These are phyloP conservation scores for Colletotrichum melonis DNA, from an alignment of 2,329 filamentous ascomycete genomes.

Conservation along the genomic window DNA sequence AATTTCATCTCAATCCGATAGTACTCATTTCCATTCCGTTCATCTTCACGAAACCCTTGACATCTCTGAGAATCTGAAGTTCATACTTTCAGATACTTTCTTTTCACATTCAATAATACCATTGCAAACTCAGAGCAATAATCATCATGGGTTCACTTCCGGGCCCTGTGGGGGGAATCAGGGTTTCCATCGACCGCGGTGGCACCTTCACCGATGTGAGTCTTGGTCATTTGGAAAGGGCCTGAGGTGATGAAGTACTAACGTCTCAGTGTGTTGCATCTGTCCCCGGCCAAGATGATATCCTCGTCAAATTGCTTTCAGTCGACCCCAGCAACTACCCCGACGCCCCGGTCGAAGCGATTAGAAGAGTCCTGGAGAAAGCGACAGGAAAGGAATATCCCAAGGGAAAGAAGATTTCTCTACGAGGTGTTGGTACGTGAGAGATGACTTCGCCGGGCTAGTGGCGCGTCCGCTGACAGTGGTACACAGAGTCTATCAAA, in stretches of 20 bases:
- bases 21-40: neutral
- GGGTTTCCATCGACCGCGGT: slow-evolving; percentile 44
- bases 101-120: neutral
- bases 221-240: slow-evolving; percentile 70
- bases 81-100: neutral
- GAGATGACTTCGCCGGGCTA: neutral
- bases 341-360: slow-evolving; percentile 80
- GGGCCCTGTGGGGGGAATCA: slow-evolving; percentile 30
- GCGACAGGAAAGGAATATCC: slow-evolving; percentile 46
- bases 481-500: slow-evolving; percentile 69
- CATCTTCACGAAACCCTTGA: neutral
- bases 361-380: slow-evolving; percentile 59
- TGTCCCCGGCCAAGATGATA: slow-evolving; percentile 59
- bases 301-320: slow-evolving; percentile 78
- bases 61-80: neutral
- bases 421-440: slow-evolving; percentile 41
- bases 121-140: neutral
- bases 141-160: slow-evolving; percentile 23
- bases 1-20: neutral
- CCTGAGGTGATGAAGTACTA: slow-evolving; percentile 40
- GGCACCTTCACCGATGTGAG: slow-evolving; percentile 74
- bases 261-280: slow-evolving; percentile 23
- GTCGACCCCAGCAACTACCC: slow-evolving; percentile 78
- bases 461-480: neutral
- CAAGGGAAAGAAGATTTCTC: slow-evolving; percentile 39